Conservation (phyloP, 2,329 filamentous ascomycete genomes). For the Hypocreales sp. region DNA sequence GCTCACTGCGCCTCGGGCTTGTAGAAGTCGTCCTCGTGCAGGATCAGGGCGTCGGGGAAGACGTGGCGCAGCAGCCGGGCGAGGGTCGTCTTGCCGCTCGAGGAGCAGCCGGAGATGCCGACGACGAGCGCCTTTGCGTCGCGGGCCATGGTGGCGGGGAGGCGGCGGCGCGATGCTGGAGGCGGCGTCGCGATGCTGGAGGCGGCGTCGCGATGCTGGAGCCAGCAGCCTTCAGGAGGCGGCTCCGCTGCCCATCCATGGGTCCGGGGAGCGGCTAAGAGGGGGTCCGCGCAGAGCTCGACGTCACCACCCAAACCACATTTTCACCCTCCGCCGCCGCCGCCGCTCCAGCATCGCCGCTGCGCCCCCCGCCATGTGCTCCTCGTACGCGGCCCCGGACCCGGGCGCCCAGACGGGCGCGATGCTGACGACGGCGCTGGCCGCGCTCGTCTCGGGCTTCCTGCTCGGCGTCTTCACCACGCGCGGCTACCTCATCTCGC, state of each 20-base stretch:
- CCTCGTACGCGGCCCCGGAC: slow-evolving; percentile 15
- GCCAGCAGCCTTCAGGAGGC: too few species aligned
- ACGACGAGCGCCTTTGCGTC: slow-evolving; percentile 46
- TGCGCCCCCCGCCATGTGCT: too few species aligned
- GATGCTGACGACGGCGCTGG: slow-evolving; percentile 56
- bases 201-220: too few species aligned
- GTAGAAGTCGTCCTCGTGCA: slow-evolving; percentile 97
- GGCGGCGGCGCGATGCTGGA: too few species aligned
- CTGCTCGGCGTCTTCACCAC: slow-evolving; percentile 64
- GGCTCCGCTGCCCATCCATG: too few species aligned
- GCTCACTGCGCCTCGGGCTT: slow-evolving; percentile 56
- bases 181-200: too few species aligned
- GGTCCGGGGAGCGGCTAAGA: too few species aligned
- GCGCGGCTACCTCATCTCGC: slow-evolving; percentile 42
- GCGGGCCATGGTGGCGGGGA: slow-evolving; percentile 12
- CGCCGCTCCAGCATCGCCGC: too few species aligned
- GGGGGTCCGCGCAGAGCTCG: too few species aligned
- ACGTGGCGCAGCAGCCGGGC: slow-evolving; percentile 71
- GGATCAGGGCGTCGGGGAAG: slow-evolving; percentile 62
- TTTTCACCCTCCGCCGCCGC: slow-evolving; percentile 1
- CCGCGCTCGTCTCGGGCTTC: slow-evolving; percentile 64
- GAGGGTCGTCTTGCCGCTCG: slow-evolving; percentile 88
- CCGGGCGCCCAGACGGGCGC: slow-evolving; percentile 35
- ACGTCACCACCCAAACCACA: too few species aligned
- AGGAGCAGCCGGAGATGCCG: slow-evolving; percentile 79